Conservation (phyloP, 129 eudicot genomes). For the Heracleum sosnowskyi region DNA sequence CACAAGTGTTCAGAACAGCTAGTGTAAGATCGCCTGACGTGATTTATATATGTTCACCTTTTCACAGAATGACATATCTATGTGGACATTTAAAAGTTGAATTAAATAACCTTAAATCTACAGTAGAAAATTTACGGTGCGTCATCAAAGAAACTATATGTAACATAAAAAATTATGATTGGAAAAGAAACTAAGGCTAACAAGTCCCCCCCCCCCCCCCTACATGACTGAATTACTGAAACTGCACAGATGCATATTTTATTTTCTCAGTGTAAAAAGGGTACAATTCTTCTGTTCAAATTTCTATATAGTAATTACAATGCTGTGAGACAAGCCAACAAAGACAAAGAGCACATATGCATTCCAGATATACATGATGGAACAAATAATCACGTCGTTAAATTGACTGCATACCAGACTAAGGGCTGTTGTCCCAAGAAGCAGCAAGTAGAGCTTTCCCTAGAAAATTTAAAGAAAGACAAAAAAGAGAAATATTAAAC, state of each 20-base stretch:
- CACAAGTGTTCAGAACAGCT: not conserved
- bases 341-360: not conserved
- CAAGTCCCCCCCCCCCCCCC: not conserved
- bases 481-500: not conserved
- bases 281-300: not conserved
- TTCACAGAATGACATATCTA: not conserved
- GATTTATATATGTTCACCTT: not conserved
- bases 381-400: not conserved
- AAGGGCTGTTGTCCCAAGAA: constrained; percentile 97
- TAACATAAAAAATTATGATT: not conserved
- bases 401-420: constrained; percentile 52
- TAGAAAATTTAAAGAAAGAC: constrained; percentile 12
- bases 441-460: constrained; percentile 89
- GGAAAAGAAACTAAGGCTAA: not conserved
- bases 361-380: not conserved
- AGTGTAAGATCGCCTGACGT: not conserved
- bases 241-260: not conserved
- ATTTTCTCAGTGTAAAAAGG: not conserved
- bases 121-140: not conserved
- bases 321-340: not conserved
- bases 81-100: not conserved
- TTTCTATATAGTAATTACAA: not conserved
- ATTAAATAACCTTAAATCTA: not conserved
- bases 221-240: not conserved
- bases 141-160: not conserved